Evolutionary conservation across 2,329 filamentous ascomycete genomes (phyloP).

Genomic region (Calonectria pseudoreteaudii): DNA sequence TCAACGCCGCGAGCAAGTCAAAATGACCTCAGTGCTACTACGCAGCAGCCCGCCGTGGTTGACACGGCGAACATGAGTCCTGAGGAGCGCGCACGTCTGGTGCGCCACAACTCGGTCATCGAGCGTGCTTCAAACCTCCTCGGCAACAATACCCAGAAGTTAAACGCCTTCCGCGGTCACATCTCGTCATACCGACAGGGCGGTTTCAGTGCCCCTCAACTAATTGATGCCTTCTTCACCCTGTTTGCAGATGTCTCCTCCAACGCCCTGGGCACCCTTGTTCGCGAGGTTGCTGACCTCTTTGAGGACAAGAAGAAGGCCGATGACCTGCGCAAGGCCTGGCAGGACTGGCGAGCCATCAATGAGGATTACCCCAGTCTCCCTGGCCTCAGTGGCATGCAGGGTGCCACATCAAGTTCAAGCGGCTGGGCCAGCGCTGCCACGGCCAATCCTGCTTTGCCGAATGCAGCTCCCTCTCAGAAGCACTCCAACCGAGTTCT

Average conservation of each 20-base stretch:
- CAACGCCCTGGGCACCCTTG: slow-evolving; percentile 84
- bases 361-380: slow-evolving; percentile 95
- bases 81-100: slow-evolving; percentile 82
- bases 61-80: slow-evolving; percentile 69
- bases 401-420: slow-evolving; percentile 68
- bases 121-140: slow-evolving; percentile 87
- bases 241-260: slow-evolving; percentile 84
- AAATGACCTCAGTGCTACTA: slow-evolving; percentile 45
- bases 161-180: slow-evolving; percentile 80
- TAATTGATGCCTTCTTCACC: slow-evolving; percentile 89
- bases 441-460: slow-evolving; percentile 63
- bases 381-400: slow-evolving; percentile 78
- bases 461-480: slow-evolving; percentile 55
- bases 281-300: slow-evolving; percentile 92
- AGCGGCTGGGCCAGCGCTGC: slow-evolving; percentile 72
- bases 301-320: slow-evolving; percentile 86
- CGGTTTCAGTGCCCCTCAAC: slow-evolving; percentile 75
- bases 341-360: slow-evolving; percentile 96
- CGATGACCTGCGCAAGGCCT: slow-evolving; percentile 80
- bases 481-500: slow-evolving; percentile 67
- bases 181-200: slow-evolving; percentile 83
- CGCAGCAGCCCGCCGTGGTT: slow-evolving; percentile 64
- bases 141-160: slow-evolving; percentile 79
- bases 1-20: slow-evolving; percentile 39
- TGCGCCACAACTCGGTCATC: slow-evolving; percentile 86